Base-by-base conservation (phyloP, 2,329 filamentous ascomycete species). In the Aureobasidium subglaciale region DNA sequence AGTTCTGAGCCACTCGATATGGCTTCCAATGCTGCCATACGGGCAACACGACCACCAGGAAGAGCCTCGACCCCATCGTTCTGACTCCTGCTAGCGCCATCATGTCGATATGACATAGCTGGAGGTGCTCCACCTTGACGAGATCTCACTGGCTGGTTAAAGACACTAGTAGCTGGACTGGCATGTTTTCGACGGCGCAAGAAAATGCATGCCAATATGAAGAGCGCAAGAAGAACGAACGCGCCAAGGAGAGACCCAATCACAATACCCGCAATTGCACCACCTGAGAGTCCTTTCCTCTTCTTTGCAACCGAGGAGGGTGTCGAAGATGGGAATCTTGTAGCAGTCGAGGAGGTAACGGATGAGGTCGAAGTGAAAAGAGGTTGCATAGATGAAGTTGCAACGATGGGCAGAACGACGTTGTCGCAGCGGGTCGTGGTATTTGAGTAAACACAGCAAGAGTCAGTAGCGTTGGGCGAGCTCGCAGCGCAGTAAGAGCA, bases 21-120 rank as follows among this genome's bases (percentile, higher is more conserved):
- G 5, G 84, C 86, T 72, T 96, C 92, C 52, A 99, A 73, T 30
- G 93, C 93, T 35, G 92, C 91, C 93, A 99, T 97, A 56, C 93
- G 85, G 35, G 93, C 89, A 58, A 99, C 93, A 59, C 93, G 86
- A 27, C 90, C 90, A 40, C 90, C 91, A 5, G 90, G 88, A 10
- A 95, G 78, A 15, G 90, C 81, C 63, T 90, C 86, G 61, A 88
- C 66, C 9, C 67, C 71, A 64, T 64, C 60, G 67, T 63, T 55
- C 65, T 62, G 58, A 13, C 54, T 55, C 67, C 67, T 70, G 46
- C 64, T 61, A 20, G 69, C 64, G 24, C 72, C 73, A 40, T 72
- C 70, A 49, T 71, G 66, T 38, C 43, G 24, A 58, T 70, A 75
- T 38, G 65, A 66, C 71, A 76, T 75, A 34, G 49, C 55, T 24